Conservation (phyloP, 371 early-diverging fungal species). For the Mucor piriformis region DNA sequence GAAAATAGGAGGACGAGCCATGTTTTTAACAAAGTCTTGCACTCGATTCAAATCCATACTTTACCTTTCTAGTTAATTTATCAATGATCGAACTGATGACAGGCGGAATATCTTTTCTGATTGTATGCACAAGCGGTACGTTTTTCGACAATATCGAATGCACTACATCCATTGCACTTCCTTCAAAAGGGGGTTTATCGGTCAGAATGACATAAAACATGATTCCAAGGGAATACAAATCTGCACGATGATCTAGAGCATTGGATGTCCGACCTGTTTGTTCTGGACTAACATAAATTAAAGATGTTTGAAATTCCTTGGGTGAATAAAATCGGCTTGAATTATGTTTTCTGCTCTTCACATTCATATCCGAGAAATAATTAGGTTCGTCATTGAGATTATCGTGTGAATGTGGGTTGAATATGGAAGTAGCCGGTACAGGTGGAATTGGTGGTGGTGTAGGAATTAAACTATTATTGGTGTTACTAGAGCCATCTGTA, state of each 20-base stretch:
- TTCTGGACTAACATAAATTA: constrained; percentile 49
- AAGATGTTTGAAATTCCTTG: constrained; percentile 37
- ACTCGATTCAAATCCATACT: neutral
- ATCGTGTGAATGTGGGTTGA: neutral
- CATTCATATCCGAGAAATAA: neutral
- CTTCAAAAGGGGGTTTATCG: constrained; percentile 49
- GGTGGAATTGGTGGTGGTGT: constrained; percentile 9
- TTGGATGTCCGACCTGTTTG: constrained; percentile 64
- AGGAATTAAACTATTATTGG: neutral
- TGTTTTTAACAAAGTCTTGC: neutral
- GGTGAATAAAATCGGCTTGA: constrained; percentile 22
- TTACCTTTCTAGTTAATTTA: constrained; percentile 61
- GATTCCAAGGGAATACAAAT: constrained; percentile 59
- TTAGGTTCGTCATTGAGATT: neutral
- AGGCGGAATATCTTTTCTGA: constrained; percentile 55
- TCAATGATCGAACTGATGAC: constrained; percentile 56
- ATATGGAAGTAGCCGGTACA: neutral
- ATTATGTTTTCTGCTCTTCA: neutral
- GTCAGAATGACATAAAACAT: constrained; percentile 56
- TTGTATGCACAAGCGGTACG: constrained; percentile 48
- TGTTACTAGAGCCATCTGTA: neutral
- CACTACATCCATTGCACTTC: constrained; percentile 55
- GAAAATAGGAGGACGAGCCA: neutral
- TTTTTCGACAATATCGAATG: constrained; percentile 54
- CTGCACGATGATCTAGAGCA: constrained; percentile 58